Conservation (phyloP, 306 rosid species). For the Rosa rugosa region DNA sequence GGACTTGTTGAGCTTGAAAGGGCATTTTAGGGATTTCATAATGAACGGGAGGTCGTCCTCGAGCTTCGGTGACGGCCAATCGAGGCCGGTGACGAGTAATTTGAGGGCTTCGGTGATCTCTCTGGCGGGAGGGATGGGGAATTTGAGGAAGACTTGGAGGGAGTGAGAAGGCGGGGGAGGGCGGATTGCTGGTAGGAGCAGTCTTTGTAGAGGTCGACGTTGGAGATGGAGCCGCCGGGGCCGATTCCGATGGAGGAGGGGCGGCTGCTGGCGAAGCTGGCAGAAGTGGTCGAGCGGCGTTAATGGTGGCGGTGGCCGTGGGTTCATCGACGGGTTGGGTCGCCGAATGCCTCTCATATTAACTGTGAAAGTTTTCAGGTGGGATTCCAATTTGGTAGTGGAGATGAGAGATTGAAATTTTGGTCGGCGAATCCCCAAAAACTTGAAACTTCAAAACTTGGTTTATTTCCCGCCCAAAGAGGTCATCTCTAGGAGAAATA, state of each 20-base stretch:
- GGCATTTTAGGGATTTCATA: constrained; percentile 54
- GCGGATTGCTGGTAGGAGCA: constrained; percentile 57
- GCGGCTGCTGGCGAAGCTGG: constrained; percentile 79
- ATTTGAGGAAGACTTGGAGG: constrained; percentile 48
- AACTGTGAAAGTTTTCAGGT: not conserved
- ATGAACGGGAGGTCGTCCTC: constrained; percentile 74
- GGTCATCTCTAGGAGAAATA: too few relatives aligned
- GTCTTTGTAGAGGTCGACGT: constrained; percentile 79
- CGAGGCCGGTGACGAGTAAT: constrained; percentile 52
- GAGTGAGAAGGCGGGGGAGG: constrained; percentile 49
- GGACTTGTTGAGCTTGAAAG: constrained; percentile 68
- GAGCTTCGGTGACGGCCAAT: constrained; percentile 49
- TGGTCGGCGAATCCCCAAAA: not conserved
- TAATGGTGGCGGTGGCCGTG: constrained; percentile 54
- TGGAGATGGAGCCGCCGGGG: constrained; percentile 35
- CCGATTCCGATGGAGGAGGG: constrained; percentile 66
- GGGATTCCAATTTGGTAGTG: not conserved
- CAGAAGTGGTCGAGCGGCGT: constrained; percentile 21
- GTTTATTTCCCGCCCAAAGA: not conserved
- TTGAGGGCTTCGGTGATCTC: constrained; percentile 64
- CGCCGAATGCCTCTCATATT: constrained; percentile 59
- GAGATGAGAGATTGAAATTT: not conserved
- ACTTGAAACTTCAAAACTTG: too few relatives aligned
- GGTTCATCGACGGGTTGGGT: constrained; percentile 49
- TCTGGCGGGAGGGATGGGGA: constrained; percentile 64